Evolutionary conservation across 2,329 filamentous ascomycete genomes (phyloP), one percentile per base, ranked within the genome.

Genomic region (Chalara sp.): DNA sequence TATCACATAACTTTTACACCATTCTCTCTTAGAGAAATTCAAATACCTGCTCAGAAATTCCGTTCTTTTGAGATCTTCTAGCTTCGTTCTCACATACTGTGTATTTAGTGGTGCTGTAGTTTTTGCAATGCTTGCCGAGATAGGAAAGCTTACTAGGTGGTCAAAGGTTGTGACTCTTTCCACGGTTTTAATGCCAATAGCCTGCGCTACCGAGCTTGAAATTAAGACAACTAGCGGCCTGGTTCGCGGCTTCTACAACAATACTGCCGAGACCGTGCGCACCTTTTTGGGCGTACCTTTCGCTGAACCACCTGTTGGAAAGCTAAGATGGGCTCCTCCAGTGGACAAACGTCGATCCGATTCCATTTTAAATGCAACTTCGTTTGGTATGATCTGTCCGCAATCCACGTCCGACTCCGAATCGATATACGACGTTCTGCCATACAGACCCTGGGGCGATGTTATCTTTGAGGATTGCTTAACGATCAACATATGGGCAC

Each of bases 231-330:
- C 50, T 29, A 53, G 52, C 33, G 55, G 55, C 13, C 33, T 47
- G 31, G 35, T 57, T 11, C 48, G 51, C 35, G 52, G 55, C n/a
- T 21, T 57, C 4, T 49, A 54, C 33, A 57, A 57, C 28, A 45
- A 49, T 5, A 57, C 57, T 1, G 31, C 46, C 21, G 56, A 56
- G 13, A 40, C 51, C 30, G 59, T 61, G 13, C 46, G 48, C 12
- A 54, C 57, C 43, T 73, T 72, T 49, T 59, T 70, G 8, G 66
- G 67, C 7, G 63, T 72, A 30, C 68, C 66, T 4, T 72, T 69
- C 51, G 69, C 68, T 1, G 57, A 66, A 33, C 63, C 67, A 7
- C 68, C 70, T 13, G 52, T 63, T 10, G 69, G 66, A 1, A 55
- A 67, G 6, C 58, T 63, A 32, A 61, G 70, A 46, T 72, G 70